Base-by-base conservation (phyloP, 306 rosid species). In the Potentilla sterilis region DNA sequence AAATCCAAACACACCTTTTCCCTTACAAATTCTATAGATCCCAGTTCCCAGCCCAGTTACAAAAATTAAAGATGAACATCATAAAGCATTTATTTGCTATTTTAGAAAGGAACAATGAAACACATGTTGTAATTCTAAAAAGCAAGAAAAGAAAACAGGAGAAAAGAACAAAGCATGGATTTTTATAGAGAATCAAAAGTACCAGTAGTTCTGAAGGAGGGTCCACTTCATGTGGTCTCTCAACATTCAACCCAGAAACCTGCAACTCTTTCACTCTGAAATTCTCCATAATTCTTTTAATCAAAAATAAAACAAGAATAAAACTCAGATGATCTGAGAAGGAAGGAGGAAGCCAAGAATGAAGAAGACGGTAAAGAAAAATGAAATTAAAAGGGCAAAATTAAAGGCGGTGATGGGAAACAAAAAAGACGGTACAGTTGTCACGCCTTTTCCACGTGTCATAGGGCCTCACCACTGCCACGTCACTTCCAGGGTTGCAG, bases 401-500 rank as follows among this genome's bases (percentile, higher is more conserved):
- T 28, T 5, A 9, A 61, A 19, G 48, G 82, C 42, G 77, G 80
- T 75, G 82, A 40, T 77, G 78, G 80, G 81, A 72, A 28, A 80
- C 79, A 72, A 87, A 87, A 87, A 81, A 72, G 78, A 35, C 42
- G 78, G 74, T 80, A 88, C 91, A 85, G 83, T 80, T 89, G 91
- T 91, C 85, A 64, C 7, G 80, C 67, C 96, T 89, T 92, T 93
- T 88, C 84, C 97, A 91, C 92, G 96, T 89, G 92, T 85, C 88
- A 58, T 59, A 81, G 87, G 87, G 47, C 91, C 91, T 65, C 32
- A 2, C 0, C 11, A 6, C 41, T 13, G 89, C 91, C 93, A 91
- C 96, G 88, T 93, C 92, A 85, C 24, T 1, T 4, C 66, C 5
- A 10, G 32, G 63, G 16, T n/a, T 16, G 47, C 61, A 68, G 92